A percentile compares a stretch with the other conserved stretches of the same genome.
phyloP scores from a whole-genome alignment of 2,329 filamentous ascomycete genomes.

The Ceratocystis huliohia region DNA sequence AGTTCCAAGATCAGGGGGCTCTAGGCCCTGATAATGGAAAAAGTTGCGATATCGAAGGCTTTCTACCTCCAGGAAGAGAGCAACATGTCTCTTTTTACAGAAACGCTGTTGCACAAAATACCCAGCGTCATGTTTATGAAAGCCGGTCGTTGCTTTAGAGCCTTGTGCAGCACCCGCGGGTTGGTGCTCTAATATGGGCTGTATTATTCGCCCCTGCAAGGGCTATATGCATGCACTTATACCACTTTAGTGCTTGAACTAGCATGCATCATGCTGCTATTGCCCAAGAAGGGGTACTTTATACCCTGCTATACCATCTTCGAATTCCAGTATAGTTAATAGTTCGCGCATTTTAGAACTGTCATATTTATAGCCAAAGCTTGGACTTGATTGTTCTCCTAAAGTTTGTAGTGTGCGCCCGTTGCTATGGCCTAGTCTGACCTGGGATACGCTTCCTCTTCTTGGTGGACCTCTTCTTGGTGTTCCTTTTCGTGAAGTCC shows the following conservation, averaged over 20 bases:
- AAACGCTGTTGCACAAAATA: not conserved
- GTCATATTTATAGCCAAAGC: constrained; percentile 1
- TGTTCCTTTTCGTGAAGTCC: not conserved
- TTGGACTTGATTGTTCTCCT: not conserved
- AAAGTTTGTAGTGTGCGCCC: not conserved
- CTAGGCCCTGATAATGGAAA: too few relatives aligned
- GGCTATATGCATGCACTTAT: constrained; percentile 8
- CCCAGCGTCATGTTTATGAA: not conserved
- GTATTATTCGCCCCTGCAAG: constrained; percentile 2
- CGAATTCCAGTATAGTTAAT: not conserved
- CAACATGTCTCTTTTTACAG: not conserved
- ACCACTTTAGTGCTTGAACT: not conserved
- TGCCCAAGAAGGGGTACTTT: not conserved
- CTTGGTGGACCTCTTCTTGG: too few relatives aligned
- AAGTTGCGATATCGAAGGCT: not conserved
- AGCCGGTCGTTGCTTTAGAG: constrained; percentile 9
- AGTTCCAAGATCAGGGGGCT: too few relatives aligned
- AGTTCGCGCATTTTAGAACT: not conserved
- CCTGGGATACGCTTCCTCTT: too few relatives aligned
- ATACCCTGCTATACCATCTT: constrained; percentile 4
- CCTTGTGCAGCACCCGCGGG: constrained; percentile 2
- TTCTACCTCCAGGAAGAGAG: too few relatives aligned
- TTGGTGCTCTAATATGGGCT: not conserved
- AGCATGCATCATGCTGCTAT: not conserved
- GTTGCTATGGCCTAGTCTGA: not conserved